Conservation (phyloP, 2,329 filamentous ascomycete genomes). For the Botrytis elliptica region DNA sequence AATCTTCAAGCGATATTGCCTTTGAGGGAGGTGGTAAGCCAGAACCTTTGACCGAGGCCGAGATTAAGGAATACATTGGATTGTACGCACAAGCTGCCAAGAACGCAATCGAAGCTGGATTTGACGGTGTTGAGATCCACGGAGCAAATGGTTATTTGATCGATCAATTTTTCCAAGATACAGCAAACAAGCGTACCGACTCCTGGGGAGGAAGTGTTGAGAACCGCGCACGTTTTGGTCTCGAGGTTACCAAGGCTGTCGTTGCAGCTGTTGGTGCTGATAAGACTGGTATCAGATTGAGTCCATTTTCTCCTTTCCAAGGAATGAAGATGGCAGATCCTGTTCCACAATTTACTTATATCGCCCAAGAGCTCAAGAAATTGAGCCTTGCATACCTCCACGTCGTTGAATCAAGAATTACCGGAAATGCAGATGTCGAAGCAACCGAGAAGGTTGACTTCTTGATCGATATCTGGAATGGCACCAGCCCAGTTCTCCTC, state of each 20-base stretch:
- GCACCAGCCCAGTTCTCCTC: constrained; percentile 48
- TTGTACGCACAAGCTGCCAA: constrained; percentile 39
- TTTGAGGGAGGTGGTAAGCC: constrained; percentile 31
- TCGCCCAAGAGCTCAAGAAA: constrained; percentile 51
- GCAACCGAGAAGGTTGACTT: constrained; percentile 44
- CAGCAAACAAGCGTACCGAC: constrained; percentile 56
- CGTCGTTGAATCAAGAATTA: constrained; percentile 52
- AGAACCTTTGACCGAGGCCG: constrained; percentile 42
- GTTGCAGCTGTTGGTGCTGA: constrained; percentile 52
- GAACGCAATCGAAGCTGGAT: constrained; percentile 53
- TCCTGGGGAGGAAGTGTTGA: constrained; percentile 51
- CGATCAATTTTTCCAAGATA: constrained; percentile 38
- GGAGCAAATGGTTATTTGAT: constrained; percentile 39
- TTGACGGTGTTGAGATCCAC: constrained; percentile 52
- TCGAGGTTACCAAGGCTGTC: constrained; percentile 54
- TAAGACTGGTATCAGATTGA: constrained; percentile 55
- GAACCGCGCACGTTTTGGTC: constrained; percentile 50
- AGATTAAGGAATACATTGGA: constrained; percentile 41
- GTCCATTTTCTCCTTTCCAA: constrained; percentile 61
- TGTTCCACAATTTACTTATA: constrained; percentile 60
- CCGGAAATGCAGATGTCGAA: constrained; percentile 42
- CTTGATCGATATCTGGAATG: constrained; percentile 47
- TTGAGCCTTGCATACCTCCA: constrained; percentile 61
- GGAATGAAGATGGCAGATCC: constrained; percentile 64
- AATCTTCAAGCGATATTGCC: constrained; percentile 30